These are phyloP conservation scores for Annulohypoxylon stygium DNA, from an alignment of 495 filamentous ascomycete genomes.

Conservation along the genomic window DNA sequence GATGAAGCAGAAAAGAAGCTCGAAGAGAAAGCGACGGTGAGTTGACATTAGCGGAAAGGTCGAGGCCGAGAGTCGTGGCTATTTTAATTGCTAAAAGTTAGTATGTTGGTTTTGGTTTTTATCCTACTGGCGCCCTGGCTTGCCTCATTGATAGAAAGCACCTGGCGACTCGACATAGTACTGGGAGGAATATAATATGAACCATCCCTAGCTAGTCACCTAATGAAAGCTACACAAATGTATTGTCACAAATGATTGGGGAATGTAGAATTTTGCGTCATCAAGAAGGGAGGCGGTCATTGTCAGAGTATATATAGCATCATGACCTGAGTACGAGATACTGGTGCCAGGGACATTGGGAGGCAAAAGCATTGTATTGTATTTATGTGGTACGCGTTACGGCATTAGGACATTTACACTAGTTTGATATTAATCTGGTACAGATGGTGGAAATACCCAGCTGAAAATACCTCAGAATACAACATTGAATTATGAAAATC, in stretches of 20 bases:
- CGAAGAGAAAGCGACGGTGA: slow-evolving; percentile 38
- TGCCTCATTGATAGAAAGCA: slow-evolving; percentile 30
- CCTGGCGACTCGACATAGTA: slow-evolving; percentile 12
- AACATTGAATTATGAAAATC: neutral
- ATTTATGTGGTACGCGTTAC: slow-evolving; percentile 3
- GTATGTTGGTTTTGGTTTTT: slow-evolving; percentile 20
- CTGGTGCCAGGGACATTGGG: neutral
- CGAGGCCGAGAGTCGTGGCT: neutral
- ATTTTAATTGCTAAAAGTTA: slow-evolving; percentile 21
- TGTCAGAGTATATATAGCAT: slow-evolving; percentile 17
- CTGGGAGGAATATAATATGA: slow-evolving; percentile 38
- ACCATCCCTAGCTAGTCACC: slow-evolving; percentile 25
- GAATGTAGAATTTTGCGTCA: slow-evolving; percentile 11
- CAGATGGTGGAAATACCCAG: slow-evolving; percentile 19
- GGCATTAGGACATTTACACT: neutral
- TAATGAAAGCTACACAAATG: slow-evolving; percentile 38
- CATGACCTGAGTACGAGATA: neutral
- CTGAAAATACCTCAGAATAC: neutral
- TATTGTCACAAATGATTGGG: slow-evolving; percentile 21
- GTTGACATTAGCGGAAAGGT: slow-evolving; percentile 31
- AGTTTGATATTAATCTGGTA: neutral
- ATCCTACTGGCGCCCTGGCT: slow-evolving; percentile 19
- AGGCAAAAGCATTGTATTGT: slow-evolving; percentile 15
- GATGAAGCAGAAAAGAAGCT: slow-evolving; percentile 74
- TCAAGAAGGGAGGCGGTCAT: neutral